Evolutionary conservation across 768 basidiomycete species (phyloP), one percentile per base, ranked within the genome.

Genomic region (Rossbeevera mucosa): DNA sequence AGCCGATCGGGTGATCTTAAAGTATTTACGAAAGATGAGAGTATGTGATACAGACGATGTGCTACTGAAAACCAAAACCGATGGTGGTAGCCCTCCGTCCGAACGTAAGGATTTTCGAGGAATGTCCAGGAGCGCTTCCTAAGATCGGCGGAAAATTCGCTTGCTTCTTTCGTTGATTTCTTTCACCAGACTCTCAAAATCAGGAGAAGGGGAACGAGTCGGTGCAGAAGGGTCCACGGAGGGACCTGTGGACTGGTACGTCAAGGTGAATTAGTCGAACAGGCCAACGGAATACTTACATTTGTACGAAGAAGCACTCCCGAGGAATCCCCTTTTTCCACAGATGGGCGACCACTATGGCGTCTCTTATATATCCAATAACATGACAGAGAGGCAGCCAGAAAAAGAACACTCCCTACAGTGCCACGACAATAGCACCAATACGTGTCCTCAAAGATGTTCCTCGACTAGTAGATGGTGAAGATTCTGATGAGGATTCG

Each of bases 401-500:
- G 7, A 22, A 43, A 22, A 14, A 24, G 14, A n/a, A 14, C 16
- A 24, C 22, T 59, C 2, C 47, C 59, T 0, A 60, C 30, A 1
- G 24, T 16, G 14, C 51, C 57, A 21, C 60, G 57, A 51, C 26
- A 12, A 58, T 58, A 16, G 38, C 48, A 0, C 52, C 44, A 7
- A 30, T 24, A 36, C 44, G 40, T 44, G n/a, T 7, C 31, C 28
- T 11, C 7, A 48, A 42, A 2, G 47, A 26, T 8, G 40, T 21
- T 9, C 3, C 28, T 38, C 22, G 25, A 6, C 33, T 16, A 21
- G 42, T 16, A 21, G 42, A 28, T 12, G 57, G 12, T 13, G 26
- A 45, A 21, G 48, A 5, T 14, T 29, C 5, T 25, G 33, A 41
- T 20, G 24, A 20, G 3, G 25, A 25, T 25, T 3, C 3, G 8